phyloP scores from a whole-genome alignment of 495 filamentous ascomycete species.

The Daldinia concentrica region DNA sequence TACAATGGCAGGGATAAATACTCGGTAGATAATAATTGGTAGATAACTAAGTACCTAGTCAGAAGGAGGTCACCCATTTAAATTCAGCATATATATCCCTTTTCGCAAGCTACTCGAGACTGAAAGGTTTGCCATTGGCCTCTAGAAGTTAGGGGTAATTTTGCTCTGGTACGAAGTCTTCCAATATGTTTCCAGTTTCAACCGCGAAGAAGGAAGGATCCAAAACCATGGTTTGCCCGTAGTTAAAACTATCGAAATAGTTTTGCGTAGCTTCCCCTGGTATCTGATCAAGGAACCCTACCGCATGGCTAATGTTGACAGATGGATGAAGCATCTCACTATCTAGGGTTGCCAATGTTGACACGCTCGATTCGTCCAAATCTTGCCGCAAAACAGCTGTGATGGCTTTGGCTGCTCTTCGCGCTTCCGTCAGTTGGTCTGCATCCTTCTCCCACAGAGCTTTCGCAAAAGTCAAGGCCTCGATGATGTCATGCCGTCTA shows the following conservation, averaged over 20 bases:
- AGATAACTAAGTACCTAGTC: no score
- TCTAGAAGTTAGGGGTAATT: background rate
- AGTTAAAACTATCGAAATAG: background rate
- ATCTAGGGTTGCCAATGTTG: background rate
- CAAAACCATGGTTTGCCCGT: background rate
- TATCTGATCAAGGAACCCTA: background rate
- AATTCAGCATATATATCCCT: background rate
- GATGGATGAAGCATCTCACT: background rate
- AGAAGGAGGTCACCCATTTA: background rate
- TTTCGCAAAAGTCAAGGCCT: background rate
- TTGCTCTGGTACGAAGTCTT: background rate
- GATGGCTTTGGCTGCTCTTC: background rate
- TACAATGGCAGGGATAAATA: background rate
- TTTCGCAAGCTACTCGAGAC: background rate
- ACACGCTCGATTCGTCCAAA: background rate
- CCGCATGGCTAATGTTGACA: background rate
- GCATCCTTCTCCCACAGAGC: conserved; percentile 1
- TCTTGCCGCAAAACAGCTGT: background rate
- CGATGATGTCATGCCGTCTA: background rate
- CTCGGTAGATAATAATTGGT: no score
- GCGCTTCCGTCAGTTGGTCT: background rate
- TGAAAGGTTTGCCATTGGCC: background rate
- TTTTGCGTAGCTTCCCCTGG: background rate
- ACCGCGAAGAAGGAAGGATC: background rate
- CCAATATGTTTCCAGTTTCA: background rate